A percentile compares a stretch with the other conserved stretches of the same genome.
Conservation (phyloP, 495 filamentous ascomycete genomes). For the Penicillium samsonianum region DNA sequence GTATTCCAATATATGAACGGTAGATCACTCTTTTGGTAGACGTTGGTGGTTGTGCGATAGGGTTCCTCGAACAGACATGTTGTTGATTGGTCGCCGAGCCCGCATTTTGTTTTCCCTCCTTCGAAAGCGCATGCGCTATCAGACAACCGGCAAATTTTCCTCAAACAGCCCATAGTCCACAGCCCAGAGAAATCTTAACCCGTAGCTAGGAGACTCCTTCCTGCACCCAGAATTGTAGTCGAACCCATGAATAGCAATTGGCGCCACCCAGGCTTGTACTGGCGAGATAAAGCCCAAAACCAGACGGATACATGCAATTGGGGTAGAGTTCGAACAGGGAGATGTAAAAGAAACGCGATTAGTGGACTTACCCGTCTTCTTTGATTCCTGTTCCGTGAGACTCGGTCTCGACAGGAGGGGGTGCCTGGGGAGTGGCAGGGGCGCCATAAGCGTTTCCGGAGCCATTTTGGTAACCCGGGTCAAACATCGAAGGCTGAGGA, state of each 20-base stretch:
- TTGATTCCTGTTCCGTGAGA: slow-evolving; percentile 72
- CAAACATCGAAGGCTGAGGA: slow-evolving; percentile 48
- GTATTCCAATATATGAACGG: background rate
- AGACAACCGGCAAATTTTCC: background rate
- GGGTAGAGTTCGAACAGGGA: slow-evolving; percentile 15
- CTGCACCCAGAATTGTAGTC: slow-evolving; percentile 11
- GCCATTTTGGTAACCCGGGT: slow-evolving; percentile 61
- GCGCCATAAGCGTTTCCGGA: slow-evolving; percentile 58
- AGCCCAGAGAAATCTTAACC: background rate
- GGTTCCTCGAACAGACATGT: background rate
- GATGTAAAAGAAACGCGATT: slow-evolving; percentile 18
- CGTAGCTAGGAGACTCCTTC: background rate
- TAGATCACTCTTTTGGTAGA: background rate
- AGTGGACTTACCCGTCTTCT: slow-evolving; percentile 93
- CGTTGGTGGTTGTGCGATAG: background rate
- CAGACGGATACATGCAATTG: slow-evolving; percentile 7
- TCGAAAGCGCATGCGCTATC: background rate
- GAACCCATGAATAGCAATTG: slow-evolving; percentile 22
- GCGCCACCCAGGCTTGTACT: slow-evolving; percentile 10
- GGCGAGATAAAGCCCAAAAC: slow-evolving; percentile 11
- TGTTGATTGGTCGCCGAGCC: background rate
- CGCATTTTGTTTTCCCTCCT: slow-evolving; percentile 5
- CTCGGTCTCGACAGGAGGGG: slow-evolving; percentile 35
- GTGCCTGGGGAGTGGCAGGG: slow-evolving; percentile 35
- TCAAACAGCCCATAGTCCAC: slow-evolving; percentile 7